Conservation (phyloP, 129 eudicot species). For the Centrapalus pauciflorus region DNA sequence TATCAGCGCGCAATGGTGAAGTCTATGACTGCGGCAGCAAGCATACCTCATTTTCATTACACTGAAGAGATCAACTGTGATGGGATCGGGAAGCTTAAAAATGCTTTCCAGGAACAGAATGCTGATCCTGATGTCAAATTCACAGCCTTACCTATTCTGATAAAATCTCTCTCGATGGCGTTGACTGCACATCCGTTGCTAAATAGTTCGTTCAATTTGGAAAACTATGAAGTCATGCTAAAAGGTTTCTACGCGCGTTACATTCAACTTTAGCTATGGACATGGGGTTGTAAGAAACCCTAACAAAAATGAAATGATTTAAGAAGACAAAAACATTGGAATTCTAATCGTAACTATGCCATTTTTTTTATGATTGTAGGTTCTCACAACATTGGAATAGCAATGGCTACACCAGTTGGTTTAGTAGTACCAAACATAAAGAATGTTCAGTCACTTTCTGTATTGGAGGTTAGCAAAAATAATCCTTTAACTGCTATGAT, state of each 20-base stretch:
- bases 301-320: too few relatives aligned
- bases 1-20: constrained; percentile 97
- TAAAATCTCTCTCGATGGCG: constrained; percentile 89
- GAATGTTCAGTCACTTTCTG: constrained; percentile 81
- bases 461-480: constrained; percentile 68
- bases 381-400: constrained; percentile 87
- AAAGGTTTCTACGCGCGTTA: too few relatives aligned
- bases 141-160: constrained; percentile 76
- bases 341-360: too few relatives aligned
- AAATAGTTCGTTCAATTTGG: constrained; percentile 79
- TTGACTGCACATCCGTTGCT: constrained; percentile 68
- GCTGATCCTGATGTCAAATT: constrained; percentile 73
- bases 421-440: constrained; percentile 90
- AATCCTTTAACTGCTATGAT: background rate
- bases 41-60: constrained; percentile 89
- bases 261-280: too few relatives aligned
- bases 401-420: constrained; percentile 96
- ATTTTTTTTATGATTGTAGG: constrained; percentile 37
- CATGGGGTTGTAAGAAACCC: too few relatives aligned
- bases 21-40: constrained; percentile 86
- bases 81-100: constrained; percentile 62
- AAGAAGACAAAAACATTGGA: too few relatives aligned
- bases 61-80: constrained; percentile 83
- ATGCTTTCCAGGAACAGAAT: constrained; percentile 63
- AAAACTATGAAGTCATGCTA: constrained; percentile 57